Percentiles rank a stretch among this genome's conserved stretches.
Conservation (phyloP, 164 flowering plant species). For the Annona squamosa region DNA sequence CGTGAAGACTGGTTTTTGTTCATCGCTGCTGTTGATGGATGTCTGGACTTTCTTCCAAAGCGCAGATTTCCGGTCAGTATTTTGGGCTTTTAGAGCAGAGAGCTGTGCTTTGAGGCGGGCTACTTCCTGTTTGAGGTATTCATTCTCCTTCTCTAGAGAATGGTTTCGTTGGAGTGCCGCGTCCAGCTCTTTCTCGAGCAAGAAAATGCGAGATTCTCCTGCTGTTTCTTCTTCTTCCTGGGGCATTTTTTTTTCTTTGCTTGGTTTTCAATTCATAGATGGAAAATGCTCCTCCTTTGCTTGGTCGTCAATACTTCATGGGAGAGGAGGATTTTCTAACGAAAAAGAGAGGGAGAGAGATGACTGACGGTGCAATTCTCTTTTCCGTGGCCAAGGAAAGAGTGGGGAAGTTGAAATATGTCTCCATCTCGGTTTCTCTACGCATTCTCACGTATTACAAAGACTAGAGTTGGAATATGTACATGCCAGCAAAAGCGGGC, state of each 20-base stretch:
- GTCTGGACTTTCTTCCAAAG: conserved; percentile 49
- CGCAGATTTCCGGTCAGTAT: conserved; percentile 39
- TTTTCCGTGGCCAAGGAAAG: background rate
- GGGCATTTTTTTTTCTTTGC: conserved; percentile 25
- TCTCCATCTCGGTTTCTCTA: background rate
- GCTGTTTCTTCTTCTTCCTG: conserved; percentile 14
- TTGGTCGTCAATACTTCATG: background rate
- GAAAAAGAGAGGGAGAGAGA: conserved; percentile 6
- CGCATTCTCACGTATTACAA: background rate
- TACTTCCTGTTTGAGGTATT: conserved; percentile 54
- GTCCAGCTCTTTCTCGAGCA: conserved; percentile 38
- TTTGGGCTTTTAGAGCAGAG: conserved; percentile 38
- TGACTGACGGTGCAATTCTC: background rate
- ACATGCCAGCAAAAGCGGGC: background rate
- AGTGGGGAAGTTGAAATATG: background rate
- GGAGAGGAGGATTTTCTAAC: background rate
- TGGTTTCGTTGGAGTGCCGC: conserved; percentile 29
- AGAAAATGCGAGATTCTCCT: conserved; percentile 20
- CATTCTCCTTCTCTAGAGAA: conserved; percentile 51
- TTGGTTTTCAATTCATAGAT: conserved; percentile 4
- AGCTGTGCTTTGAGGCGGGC: conserved; percentile 36
- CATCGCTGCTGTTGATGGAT: conserved; percentile 19
- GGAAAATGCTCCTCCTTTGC: background rate
- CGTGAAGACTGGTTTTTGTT: conserved; percentile 17
- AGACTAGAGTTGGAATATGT: background rate